These are phyloP conservation scores for Flammula alnicola DNA, from an alignment of 1,284 basidiomycete species.

Conservation along the genomic window DNA sequence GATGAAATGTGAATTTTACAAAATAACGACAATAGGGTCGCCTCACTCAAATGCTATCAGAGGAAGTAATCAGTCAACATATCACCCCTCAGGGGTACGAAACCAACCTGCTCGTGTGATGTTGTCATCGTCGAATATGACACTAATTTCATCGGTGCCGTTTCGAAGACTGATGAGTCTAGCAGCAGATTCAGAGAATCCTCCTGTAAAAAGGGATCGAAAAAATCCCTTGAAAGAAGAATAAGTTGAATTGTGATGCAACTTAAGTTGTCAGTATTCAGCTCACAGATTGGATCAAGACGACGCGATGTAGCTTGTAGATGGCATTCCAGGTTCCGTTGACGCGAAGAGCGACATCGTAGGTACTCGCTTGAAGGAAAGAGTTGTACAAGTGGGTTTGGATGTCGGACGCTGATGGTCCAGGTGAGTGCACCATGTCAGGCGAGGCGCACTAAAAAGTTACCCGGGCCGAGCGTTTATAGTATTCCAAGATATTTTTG, in stretches of 20 bases:
- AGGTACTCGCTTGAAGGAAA: conserved; percentile 72
- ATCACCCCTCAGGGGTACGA: background rate
- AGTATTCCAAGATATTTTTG: conserved; percentile 7
- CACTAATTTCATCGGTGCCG: conserved; percentile 53
- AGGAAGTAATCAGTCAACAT: background rate
- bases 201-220: conserved; percentile 80
- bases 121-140: conserved; percentile 84
- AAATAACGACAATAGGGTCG: background rate
- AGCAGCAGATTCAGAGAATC: conserved; percentile 69
- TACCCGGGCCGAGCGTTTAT: conserved; percentile 15
- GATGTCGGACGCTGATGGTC: conserved; percentile 26
- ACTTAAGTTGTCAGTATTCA: background rate
- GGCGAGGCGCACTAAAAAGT: conserved; percentile 7
- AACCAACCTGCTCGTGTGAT: conserved; percentile 79
- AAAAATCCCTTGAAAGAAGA: conserved; percentile 74
- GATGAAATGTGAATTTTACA: conserved; percentile 17
- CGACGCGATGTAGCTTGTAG: conserved; percentile 81
- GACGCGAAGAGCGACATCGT: conserved; percentile 78
- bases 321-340: conserved; percentile 74
- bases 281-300: conserved; percentile 84
- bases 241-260: background rate
- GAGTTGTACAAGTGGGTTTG: conserved; percentile 70
- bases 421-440: conserved; percentile 25
- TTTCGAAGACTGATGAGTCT: conserved; percentile 30
- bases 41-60: conserved; percentile 67